A percentile compares a stretch with the other conserved stretches of the same genome.
Evolutionary conservation across 495 filamentous ascomycete genomes (phyloP).

Genomic region (Daldinia grandis): DNA sequence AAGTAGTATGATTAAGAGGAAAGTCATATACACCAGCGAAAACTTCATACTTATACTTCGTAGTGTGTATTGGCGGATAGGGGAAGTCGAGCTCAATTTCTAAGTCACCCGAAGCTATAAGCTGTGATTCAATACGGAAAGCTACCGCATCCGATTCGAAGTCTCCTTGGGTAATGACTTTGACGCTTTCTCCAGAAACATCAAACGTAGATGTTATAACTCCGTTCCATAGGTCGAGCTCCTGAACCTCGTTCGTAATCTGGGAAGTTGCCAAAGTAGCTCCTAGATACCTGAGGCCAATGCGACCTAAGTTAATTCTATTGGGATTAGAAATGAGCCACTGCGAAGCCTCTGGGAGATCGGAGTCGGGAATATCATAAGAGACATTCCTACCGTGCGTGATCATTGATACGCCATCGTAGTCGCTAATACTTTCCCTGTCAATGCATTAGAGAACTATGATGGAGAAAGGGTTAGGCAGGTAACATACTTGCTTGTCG

Average conservation of each 20-base stretch:
- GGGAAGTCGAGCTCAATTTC: constrained; percentile 54
- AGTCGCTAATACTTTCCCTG: constrained; percentile 33
- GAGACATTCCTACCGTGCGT: constrained; percentile 53
- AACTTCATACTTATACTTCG: constrained; percentile 41
- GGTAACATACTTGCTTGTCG: constrained; percentile 36
- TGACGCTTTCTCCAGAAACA: constrained; percentile 41
- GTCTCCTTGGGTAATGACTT: constrained; percentile 49
- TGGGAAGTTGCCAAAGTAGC: constrained; percentile 43
- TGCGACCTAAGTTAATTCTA: constrained; percentile 56
- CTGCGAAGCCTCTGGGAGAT: constrained; percentile 49
- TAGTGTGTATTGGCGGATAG: constrained; percentile 49
- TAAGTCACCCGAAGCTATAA: constrained; percentile 43
- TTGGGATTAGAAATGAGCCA: constrained; percentile 57
- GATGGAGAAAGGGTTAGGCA: neutral
- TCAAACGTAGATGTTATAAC: constrained; percentile 49
- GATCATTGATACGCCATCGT: constrained; percentile 47
- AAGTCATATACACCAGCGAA: constrained; percentile 50
- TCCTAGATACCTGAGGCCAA: constrained; percentile 55
- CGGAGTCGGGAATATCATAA: constrained; percentile 54
- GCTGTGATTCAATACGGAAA: constrained; percentile 46
- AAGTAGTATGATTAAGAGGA: constrained; percentile 43
- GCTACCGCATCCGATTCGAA: constrained; percentile 50
- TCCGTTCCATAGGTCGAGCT: constrained; percentile 52
- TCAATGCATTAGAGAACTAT: neutral
- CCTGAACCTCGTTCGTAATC: constrained; percentile 39